These are phyloP conservation scores for Nepenthes alata DNA, from an alignment of 179 eudicot genomes.

Conservation along the genomic window DNA sequence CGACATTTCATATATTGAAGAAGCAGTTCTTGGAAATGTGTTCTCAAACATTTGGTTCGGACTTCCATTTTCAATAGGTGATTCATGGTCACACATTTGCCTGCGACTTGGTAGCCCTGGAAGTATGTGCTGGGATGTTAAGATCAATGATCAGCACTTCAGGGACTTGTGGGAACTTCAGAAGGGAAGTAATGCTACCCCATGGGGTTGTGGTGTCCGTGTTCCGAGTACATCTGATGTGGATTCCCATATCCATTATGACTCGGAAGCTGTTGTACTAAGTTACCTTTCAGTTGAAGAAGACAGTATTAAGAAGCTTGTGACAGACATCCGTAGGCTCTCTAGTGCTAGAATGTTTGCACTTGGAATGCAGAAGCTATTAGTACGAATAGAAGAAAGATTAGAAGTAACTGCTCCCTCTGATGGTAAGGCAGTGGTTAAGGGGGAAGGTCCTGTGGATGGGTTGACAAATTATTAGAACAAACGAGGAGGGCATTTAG, in stretches of 20 bases:
- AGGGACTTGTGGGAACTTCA: slow-evolving; percentile 96
- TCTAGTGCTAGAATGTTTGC: slow-evolving; percentile 91
- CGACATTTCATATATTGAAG: slow-evolving; percentile 81
- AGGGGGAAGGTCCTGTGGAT: slow-evolving; percentile 28
- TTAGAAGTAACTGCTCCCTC: slow-evolving; percentile 42
- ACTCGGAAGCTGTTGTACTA: slow-evolving; percentile 80
- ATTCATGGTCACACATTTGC: slow-evolving; percentile 75
- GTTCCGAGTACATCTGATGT: slow-evolving; percentile 85
- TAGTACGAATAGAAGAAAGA: slow-evolving; percentile 49
- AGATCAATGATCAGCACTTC: slow-evolving; percentile 83
- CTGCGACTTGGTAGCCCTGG: slow-evolving; percentile 89
- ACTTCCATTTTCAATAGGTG: slow-evolving; percentile 62
- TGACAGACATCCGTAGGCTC: slow-evolving; percentile 80
- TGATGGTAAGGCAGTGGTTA: slow-evolving; percentile 38
- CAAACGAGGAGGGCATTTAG: slow-evolving; percentile 87
- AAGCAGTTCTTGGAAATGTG: slow-evolving; percentile 58
- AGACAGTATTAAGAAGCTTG: slow-evolving; percentile 83
- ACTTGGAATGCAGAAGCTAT: slow-evolving; percentile 78
- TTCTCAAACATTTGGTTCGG: slow-evolving; percentile 82
- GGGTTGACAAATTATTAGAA: slow-evolving; percentile 58
- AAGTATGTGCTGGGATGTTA: slow-evolving; percentile 97
- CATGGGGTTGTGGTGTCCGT: slow-evolving; percentile 92
- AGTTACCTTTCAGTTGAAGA: slow-evolving; percentile 78
- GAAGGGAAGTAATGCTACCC: slow-evolving; percentile 56
- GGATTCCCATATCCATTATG: slow-evolving; percentile 92